phyloP scores from a whole-genome alignment of 1,139 yeast genomes.

The Geotrichum histeridarum region DNA sequence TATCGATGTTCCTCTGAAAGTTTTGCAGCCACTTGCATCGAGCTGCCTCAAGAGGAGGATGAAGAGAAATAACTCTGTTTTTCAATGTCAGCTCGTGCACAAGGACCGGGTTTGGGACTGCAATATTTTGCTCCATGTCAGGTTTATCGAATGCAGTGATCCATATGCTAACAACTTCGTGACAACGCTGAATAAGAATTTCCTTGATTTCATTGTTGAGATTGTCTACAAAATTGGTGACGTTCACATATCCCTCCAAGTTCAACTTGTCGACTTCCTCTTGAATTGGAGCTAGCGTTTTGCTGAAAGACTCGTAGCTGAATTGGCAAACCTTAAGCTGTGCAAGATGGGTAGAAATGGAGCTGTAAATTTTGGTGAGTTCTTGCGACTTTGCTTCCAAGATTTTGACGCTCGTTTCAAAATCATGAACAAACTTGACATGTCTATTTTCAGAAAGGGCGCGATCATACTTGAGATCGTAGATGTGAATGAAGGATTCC shows the following conservation, averaged over 20 bases:
- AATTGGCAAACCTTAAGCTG: slow-evolving; percentile 37
- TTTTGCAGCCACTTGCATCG: slow-evolving; percentile 33
- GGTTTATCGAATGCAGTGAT: slow-evolving; percentile 25
- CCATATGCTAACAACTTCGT: slow-evolving; percentile 30
- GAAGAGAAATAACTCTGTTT: slow-evolving; percentile 44
- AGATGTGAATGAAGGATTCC: slow-evolving; percentile 51
- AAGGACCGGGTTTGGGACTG: slow-evolving; percentile 18
- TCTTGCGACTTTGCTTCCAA: slow-evolving; percentile 39
- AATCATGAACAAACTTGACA: slow-evolving; percentile 39
- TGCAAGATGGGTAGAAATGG: slow-evolving; percentile 29
- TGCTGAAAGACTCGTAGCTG: slow-evolving; percentile 24
- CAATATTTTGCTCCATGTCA: slow-evolving; percentile 20
- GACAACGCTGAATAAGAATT: slow-evolving; percentile 40
- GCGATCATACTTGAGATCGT: slow-evolving; percentile 37
- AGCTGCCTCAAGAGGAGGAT: slow-evolving; percentile 42
- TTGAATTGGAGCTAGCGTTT: slow-evolving; percentile 40
- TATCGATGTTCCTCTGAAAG: slow-evolving; percentile 33
- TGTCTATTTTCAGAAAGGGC: slow-evolving; percentile 41
- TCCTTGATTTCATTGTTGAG: slow-evolving; percentile 43
- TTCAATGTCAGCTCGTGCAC: slow-evolving; percentile 43
- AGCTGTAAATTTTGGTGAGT: slow-evolving; percentile 26
- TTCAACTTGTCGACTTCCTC: slow-evolving; percentile 41
- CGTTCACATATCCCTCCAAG: slow-evolving; percentile 43
- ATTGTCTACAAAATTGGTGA: slow-evolving; percentile 39
- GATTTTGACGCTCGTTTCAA: slow-evolving; percentile 41